phyloP scores from a whole-genome alignment of 2,329 filamentous ascomycete genomes.

The Elsinoe perseae region DNA sequence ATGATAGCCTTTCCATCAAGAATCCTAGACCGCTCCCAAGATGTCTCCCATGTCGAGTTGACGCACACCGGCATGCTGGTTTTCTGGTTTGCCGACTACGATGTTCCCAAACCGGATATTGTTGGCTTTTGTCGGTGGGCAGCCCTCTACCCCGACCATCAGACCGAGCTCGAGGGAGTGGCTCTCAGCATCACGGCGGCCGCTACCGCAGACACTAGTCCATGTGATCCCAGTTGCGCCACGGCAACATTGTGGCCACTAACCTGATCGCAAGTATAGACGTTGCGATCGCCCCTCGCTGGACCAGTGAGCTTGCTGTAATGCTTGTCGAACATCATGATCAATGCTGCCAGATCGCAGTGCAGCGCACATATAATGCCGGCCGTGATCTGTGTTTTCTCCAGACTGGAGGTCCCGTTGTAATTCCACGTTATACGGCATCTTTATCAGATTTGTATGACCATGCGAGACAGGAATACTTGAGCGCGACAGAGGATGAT shows the following conservation, averaged over 20 bases:
- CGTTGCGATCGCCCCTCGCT: conserved; percentile 15
- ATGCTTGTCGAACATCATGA: conserved; percentile 19
- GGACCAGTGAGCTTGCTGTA: conserved; percentile 10
- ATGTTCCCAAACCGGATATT: conserved; percentile 25
- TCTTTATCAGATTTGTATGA: too few relatives aligned
- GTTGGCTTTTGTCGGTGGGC: conserved; percentile 15
- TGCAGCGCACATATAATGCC: conserved; percentile 18
- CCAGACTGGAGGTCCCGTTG: not conserved
- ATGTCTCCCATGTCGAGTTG: conserved; percentile 24
- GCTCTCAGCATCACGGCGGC: conserved; percentile 18
- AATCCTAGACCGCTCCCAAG: conserved; percentile 2
- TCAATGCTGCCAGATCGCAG: conserved; percentile 19
- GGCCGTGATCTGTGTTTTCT: not conserved
- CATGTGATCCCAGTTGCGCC: conserved; percentile 18
- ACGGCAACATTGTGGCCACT: conserved; percentile 20
- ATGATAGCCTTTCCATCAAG: not conserved
- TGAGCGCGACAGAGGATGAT: too few relatives aligned
- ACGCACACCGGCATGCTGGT: conserved; percentile 21
- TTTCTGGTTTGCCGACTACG: conserved; percentile 22
- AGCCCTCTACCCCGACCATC: conserved; percentile 24
- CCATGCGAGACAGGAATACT: too few relatives aligned
- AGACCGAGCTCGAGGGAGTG: conserved; percentile 19
- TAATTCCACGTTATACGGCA: not conserved
- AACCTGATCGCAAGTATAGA: conserved; percentile 19
- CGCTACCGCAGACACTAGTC: conserved; percentile 17